A percentile compares a stretch with the other conserved stretches of the same genome.
phyloP scores from a whole-genome alignment of 164 flowering plant species.

The Dillenia turbinata region DNA sequence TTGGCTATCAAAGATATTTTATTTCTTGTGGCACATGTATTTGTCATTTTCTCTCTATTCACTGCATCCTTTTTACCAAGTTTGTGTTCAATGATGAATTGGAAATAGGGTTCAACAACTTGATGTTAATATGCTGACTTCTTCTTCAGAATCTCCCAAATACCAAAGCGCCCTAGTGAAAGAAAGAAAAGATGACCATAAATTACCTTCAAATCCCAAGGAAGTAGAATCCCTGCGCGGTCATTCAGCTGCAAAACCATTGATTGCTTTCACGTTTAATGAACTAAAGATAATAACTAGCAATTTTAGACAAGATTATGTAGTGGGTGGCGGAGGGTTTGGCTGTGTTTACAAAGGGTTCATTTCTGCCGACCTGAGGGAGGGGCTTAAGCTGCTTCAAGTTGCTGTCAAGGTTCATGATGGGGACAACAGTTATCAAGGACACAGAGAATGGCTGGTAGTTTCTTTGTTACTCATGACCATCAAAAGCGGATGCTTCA shows the following conservation, averaged over 20 bases:
- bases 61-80: too few relatives aligned
- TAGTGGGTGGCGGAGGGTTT: slow-evolving; percentile 97
- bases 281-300: slow-evolving; percentile 68
- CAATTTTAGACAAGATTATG: slow-evolving; percentile 68
- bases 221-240: slow-evolving; percentile 88
- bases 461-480: not conserved
- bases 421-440: slow-evolving; percentile 88
- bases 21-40: too few relatives aligned
- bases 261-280: slow-evolving; percentile 64
- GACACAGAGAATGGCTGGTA: slow-evolving; percentile 99
- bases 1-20: too few relatives aligned
- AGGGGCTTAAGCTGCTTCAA: slow-evolving; percentile 51
- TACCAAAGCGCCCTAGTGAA: slow-evolving; percentile 26
- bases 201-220: slow-evolving; percentile 78
- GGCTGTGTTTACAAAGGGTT: slow-evolving; percentile 90
- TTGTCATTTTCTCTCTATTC: too few relatives aligned
- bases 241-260: slow-evolving; percentile 64
- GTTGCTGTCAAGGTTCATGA: slow-evolving; percentile 99
- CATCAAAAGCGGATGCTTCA: too few relatives aligned
- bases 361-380: slow-evolving; percentile 49
- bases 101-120: not conserved
- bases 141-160: slow-evolving; percentile 45
- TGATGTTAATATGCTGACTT: not conserved
- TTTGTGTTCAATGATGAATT: too few relatives aligned
- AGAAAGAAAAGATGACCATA: slow-evolving; percentile 25